phyloP scores from a whole-genome alignment of 352 stramenopile species.

The Bremia lactucae region DNA sequence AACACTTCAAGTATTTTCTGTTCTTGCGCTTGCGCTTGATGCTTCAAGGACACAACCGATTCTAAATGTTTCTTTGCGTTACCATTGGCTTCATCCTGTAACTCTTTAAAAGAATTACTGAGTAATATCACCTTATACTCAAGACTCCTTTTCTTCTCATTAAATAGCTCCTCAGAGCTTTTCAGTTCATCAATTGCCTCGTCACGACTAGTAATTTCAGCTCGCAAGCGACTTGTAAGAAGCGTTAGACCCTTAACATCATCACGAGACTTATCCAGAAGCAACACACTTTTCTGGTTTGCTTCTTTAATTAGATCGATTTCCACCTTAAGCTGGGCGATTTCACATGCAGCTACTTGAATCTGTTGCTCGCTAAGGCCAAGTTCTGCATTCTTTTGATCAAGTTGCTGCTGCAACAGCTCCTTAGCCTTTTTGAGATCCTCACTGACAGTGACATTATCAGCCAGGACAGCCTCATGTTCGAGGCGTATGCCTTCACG shows the following conservation, averaged over 20 bases:
- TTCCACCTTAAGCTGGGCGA: conserved; percentile 13
- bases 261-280: conserved; percentile 8
- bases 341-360: conserved; percentile 10
- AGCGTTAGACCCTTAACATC: conserved; percentile 10
- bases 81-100: conserved; percentile 10
- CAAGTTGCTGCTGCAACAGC: conserved; percentile 14
- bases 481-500: conserved; percentile 20
- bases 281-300: conserved; percentile 1
- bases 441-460: conserved; percentile 20
- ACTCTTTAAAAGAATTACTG: conserved; percentile 5
- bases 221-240: conserved; percentile 3
- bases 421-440: conserved; percentile 12
- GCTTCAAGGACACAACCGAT: conserved; percentile 7
- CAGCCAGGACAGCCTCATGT: conserved; percentile 24
- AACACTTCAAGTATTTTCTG: conserved; percentile 11
- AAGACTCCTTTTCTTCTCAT: conserved; percentile 11
- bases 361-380: conserved; percentile 10
- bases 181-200: conserved; percentile 11
- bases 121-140: conserved; percentile 15
- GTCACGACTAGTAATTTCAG: conserved; percentile 12
- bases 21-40: conserved; percentile 10
- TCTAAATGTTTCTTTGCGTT: conserved; percentile 10
- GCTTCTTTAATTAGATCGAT: conserved; percentile 15
- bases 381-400: conserved; percentile 6
- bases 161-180: conserved; percentile 1